Evolutionary conservation across 345 rosid species (phyloP), one percentile per base, ranked within the genome.

Genomic region (Aquilaria malaccensis): DNA sequence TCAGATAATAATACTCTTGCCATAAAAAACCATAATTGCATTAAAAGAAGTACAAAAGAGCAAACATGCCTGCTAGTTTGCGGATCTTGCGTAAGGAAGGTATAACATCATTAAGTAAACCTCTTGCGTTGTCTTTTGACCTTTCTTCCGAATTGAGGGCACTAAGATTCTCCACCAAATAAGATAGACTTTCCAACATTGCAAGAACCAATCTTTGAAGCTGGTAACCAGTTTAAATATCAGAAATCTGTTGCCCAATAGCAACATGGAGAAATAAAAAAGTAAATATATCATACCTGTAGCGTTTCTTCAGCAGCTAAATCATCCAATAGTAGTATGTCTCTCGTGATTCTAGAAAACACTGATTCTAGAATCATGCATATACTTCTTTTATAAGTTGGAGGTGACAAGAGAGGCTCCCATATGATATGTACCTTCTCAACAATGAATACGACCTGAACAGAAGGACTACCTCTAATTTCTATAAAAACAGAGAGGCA

Each of bases 261-360:
- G 57, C 57, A 15, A 37, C 7, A 45, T n/a, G 52, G 41, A 50
- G 53, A 59, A 13, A 47, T 13, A 58, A 31, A 52, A 48, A 29
- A 67, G 30, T 56, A 13, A 4, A 31, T 58, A 54, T 14, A 59
- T 14, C 33, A 54, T 63, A 86, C 99, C 93, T 86, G 91, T 61
- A 88, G 76, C 59, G 99, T 90, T 79, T 94, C 99, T 63, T 94
- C 99, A 11, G 99, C 97, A 32, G 99, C 97, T 80, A 94, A 81
- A 71, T 94, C 99, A 69, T 94, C 99, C 58, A 94, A 71, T 65
- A 82, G 83, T 68, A 94, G 91, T 59, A 90, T 79, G 70, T 94
- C 95, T 77, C 62, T 80, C 2, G 83, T 48, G 52, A 90, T 81
- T 77, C 93, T 80, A 55, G 85, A 84, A 70, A 94, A 82, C 46